Evolutionary conservation across 768 basidiomycete genomes (phyloP).

Genomic region (Fibroporia radiculosa): DNA sequence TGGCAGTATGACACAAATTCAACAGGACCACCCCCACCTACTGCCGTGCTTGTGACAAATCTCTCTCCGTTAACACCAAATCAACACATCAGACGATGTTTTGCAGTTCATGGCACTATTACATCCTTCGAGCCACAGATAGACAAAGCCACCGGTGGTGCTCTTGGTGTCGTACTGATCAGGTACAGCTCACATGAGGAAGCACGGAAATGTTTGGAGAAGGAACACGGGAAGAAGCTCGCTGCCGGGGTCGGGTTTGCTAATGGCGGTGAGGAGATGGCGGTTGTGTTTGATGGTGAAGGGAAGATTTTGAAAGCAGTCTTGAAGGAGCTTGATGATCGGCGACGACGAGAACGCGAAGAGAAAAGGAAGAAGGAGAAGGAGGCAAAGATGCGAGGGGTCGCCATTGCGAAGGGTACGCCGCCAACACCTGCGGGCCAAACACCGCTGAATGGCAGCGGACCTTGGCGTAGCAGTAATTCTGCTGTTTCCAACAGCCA

Average conservation of each 20-base stretch:
- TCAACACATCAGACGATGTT: conserved; percentile 55
- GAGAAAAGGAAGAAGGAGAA: conserved; percentile 38
- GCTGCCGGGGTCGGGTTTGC: conserved; percentile 33
- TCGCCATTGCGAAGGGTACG: conserved; percentile 9
- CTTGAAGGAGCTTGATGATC: conserved; percentile 53
- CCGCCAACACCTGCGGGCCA: conserved; percentile 12
- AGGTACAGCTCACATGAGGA: conserved; percentile 58
- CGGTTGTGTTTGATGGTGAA: conserved; percentile 76
- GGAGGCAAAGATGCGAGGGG: conserved; percentile 21
- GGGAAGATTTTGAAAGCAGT: conserved; percentile 56
- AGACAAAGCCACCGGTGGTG: conserved; percentile 71
- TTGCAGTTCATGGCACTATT: conserved; percentile 55
- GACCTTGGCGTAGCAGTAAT: conserved; percentile 14
- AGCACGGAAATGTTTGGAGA: conserved; percentile 57
- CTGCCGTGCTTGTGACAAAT: conserved; percentile 62
- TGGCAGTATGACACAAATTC: conserved; percentile 71
- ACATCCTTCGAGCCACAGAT: conserved; percentile 68
- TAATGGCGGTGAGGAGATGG: conserved; percentile 50
- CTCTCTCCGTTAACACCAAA: conserved; percentile 68
- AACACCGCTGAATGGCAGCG: conserved; percentile 9
- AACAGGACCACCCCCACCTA: conserved; percentile 63
- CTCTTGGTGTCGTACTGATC: conserved; percentile 76
- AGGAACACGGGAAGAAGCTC: conserved; percentile 58
- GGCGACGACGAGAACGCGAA: conserved; percentile 38
- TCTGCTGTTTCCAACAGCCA: conserved; percentile 5